Percentiles rank a stretch among this genome's conserved stretches.
Conservation (phyloP, 2,329 filamentous ascomycete species). For the Aspergillus udagawae region DNA sequence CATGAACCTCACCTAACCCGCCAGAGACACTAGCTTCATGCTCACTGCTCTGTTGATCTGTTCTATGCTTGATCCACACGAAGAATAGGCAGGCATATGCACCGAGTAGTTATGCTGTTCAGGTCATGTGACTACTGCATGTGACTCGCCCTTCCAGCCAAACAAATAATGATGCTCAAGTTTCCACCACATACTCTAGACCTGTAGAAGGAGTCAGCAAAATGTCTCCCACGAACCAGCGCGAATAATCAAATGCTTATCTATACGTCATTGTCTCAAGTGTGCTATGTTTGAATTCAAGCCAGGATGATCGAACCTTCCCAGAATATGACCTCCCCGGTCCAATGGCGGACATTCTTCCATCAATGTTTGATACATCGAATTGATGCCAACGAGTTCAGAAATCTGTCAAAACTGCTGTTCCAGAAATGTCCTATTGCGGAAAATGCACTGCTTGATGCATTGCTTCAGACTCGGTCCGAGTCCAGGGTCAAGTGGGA, state of each 20-base stretch:
- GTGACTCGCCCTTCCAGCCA: not conserved
- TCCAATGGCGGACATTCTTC: conserved; percentile 38
- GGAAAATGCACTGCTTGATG: conserved; percentile 30
- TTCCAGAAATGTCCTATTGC: conserved; percentile 27
- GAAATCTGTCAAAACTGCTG: conserved; percentile 33
- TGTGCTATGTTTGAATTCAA: not conserved
- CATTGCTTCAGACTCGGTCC: conserved; percentile 32
- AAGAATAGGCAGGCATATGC: too few relatives aligned
- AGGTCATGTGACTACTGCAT: not conserved
- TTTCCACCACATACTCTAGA: not conserved
- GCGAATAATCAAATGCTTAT: not conserved
- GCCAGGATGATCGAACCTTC: not conserved
- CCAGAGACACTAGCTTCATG: not conserved
- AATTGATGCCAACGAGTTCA: conserved; percentile 37
- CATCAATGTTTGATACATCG: conserved; percentile 34
- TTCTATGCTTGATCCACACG: not conserved
- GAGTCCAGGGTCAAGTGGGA: conserved; percentile 36
- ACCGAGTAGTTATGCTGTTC: too few relatives aligned
- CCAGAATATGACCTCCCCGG: conserved; percentile 24
- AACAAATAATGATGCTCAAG: not conserved
- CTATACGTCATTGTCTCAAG: not conserved
- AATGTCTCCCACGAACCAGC: not conserved
- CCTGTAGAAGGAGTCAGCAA: not conserved
- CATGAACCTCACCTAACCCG: not conserved
- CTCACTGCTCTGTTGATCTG: not conserved